phyloP scores from a whole-genome alignment of 805 yeast genomes.

The Alloascoidea hylecoeti region DNA sequence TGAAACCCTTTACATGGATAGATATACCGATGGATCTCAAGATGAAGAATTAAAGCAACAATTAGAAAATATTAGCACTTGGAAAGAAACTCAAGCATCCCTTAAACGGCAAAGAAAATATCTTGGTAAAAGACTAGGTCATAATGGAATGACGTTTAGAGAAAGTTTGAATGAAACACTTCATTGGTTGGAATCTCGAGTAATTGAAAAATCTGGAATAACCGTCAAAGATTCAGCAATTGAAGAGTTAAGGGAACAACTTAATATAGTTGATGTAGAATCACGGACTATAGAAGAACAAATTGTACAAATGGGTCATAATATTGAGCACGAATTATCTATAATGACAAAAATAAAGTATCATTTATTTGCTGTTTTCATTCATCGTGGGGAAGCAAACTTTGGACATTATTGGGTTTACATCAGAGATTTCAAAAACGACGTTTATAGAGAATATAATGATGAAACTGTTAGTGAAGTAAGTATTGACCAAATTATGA shows the following conservation, averaged over 20 bases:
- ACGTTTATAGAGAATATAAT: constrained; percentile 77
- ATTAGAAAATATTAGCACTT: constrained; percentile 37
- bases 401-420: constrained; percentile 98
- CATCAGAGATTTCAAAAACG: constrained; percentile 58
- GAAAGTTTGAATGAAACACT: constrained; percentile 43
- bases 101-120: constrained; percentile 28
- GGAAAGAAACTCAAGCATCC: constrained; percentile 41
- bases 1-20: constrained; percentile 69
- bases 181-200: constrained; percentile 35
- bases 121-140: constrained; percentile 12
- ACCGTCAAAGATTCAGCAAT: constrained; percentile 32
- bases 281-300: constrained; percentile 25
- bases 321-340: constrained; percentile 46
- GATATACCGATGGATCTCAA: constrained; percentile 66
- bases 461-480: constrained; percentile 92
- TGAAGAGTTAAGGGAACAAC: constrained; percentile 27
- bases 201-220: constrained; percentile 10
- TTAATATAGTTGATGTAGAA: constrained; percentile 31
- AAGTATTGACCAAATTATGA: constrained; percentile 46
- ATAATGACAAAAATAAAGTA: constrained; percentile 55
- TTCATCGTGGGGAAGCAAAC: constrained; percentile 91
- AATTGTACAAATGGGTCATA: constrained; percentile 28
- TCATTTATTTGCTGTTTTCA: constrained; percentile 79
- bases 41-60: constrained; percentile 30
- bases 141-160: constrained; percentile 29